Evolutionary conservation across 257 asterid species (phyloP).

Genomic region (Penstemon newberryi): DNA sequence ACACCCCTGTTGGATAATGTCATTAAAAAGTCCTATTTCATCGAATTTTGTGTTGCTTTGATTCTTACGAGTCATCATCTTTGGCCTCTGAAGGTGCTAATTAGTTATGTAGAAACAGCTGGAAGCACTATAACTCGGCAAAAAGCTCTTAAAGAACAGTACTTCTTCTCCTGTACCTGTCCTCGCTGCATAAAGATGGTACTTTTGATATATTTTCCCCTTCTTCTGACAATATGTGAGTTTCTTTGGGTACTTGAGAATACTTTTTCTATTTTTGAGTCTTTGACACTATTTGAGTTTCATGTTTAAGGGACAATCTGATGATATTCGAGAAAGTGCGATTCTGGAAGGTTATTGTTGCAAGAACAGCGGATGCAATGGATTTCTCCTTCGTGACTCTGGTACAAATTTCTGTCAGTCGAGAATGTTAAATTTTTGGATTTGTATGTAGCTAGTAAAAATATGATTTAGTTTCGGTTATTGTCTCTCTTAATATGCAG

Average conservation of each 20-base stretch:
- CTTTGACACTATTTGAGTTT: constrained; percentile 28
- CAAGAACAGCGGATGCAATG: constrained; percentile 57
- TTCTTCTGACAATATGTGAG: constrained; percentile 9
- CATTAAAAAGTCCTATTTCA: constrained; percentile 3
- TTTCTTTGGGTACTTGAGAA: constrained; percentile 14
- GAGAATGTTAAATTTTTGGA: constrained; percentile 1
- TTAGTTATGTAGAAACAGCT: constrained; percentile 91
- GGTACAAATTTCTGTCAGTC: constrained; percentile 44
- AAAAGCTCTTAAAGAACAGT: constrained; percentile 88
- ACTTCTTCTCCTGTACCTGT: constrained; percentile 81
- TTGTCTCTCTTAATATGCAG: constrained; percentile 41
- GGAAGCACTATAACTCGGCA: constrained; percentile 91
- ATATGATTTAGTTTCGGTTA: constrained; percentile 20
- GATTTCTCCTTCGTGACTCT: constrained; percentile 66
- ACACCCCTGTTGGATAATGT: constrained; percentile 3
- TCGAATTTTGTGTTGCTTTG: constrained; percentile 8
- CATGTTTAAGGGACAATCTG: constrained; percentile 59
- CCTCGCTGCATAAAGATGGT: constrained; percentile 79
- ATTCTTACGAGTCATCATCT: constrained; percentile 27
- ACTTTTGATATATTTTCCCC: constrained; percentile 18
- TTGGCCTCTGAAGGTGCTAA: constrained; percentile 57
- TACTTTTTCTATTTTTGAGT: constrained; percentile 14
- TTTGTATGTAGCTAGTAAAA: constrained; percentile 2
- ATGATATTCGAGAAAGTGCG: constrained; percentile 88
- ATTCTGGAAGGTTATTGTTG: constrained; percentile 88